Percentiles rank a stretch among this genome's conserved stretches.
Conservation (phyloP, 176 grass and related monocot species). For the Triticum monococcum region DNA sequence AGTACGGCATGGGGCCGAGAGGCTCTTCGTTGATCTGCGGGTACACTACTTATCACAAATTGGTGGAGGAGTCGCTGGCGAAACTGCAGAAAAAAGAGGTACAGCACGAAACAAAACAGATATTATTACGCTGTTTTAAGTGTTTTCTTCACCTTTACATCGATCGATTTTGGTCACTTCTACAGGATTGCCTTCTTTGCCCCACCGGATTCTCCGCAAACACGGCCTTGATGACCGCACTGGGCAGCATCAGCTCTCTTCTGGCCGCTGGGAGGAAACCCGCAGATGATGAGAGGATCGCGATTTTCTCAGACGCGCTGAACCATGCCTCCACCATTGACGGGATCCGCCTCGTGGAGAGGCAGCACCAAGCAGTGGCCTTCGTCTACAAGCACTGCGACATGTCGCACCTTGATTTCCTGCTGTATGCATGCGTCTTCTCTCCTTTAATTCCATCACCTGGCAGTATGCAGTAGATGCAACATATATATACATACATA, state of each 20-base stretch:
- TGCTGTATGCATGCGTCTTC: constrained; percentile 59
- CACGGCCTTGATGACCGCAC: constrained; percentile 68
- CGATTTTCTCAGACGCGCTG: constrained; percentile 82
- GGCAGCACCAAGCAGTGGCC: constrained; percentile 50
- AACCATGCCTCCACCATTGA: constrained; percentile 97
- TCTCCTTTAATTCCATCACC: neutral
- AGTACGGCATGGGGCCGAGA: constrained; percentile 86
- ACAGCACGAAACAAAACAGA: too few relatives aligned
- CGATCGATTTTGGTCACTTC: neutral
- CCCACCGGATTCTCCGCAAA: constrained; percentile 90
- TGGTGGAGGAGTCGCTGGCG: constrained; percentile 68
- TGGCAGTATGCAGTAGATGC: neutral
- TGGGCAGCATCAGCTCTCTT: constrained; percentile 67
- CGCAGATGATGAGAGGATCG: constrained; percentile 42
- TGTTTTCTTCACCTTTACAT: too few relatives aligned
- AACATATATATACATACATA: neutral
- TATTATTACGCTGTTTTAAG: too few relatives aligned
- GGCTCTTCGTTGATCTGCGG: constrained; percentile 79
- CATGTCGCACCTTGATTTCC: constrained; percentile 68
- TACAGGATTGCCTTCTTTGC: constrained; percentile 84
- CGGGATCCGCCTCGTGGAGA: constrained; percentile 66
- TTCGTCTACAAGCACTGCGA: constrained; percentile 89
- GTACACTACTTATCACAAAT: constrained; percentile 72
- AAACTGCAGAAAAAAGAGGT: constrained; percentile 77
- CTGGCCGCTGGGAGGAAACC: constrained; percentile 46